A percentile compares a stretch with the other conserved stretches of the same genome.
These are phyloP conservation scores for Fusarium chaquense DNA, from an alignment of 2,329 filamentous ascomycete species.

Conservation along the genomic window DNA sequence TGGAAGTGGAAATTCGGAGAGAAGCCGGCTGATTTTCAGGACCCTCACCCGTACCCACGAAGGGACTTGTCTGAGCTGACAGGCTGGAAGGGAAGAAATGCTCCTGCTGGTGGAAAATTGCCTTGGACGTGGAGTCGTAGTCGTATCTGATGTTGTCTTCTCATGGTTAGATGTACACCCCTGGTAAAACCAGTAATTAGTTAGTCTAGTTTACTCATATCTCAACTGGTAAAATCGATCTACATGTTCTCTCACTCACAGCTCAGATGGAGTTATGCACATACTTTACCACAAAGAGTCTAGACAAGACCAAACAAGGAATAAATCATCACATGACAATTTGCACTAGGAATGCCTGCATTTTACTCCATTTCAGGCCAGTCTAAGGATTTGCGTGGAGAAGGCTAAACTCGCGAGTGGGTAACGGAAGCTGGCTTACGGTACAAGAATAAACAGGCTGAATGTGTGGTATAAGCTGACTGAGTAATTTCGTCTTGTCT, in stretches of 20 bases:
- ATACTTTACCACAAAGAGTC: neutral
- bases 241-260: neutral
- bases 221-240: slow-evolving; percentile 5
- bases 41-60: slow-evolving; percentile 40
- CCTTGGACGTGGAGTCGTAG: slow-evolving; percentile 43
- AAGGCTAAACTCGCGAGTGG: neutral
- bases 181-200: neutral
- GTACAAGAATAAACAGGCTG: neutral
- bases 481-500: neutral
- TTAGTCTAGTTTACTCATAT: slow-evolving; percentile 16
- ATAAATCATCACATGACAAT: slow-evolving; percentile 29
- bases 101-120: slow-evolving; percentile 37
- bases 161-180: neutral
- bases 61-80: slow-evolving; percentile 38
- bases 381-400: neutral
- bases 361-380: neutral
- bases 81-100: slow-evolving; percentile 41
- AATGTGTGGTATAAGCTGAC: neutral
- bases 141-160: slow-evolving; percentile 18
- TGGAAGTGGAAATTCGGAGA: slow-evolving; percentile 52
- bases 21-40: slow-evolving; percentile 35
- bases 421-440: neutral
- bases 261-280: slow-evolving; percentile 7
- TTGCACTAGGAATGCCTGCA: slow-evolving; percentile 1
- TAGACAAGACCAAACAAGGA: slow-evolving; percentile 5